Evolutionary conservation across 2,329 filamentous ascomycete species (phyloP), one percentile per base, ranked within the genome.

Genomic region (Rhinocladiella similis): DNA sequence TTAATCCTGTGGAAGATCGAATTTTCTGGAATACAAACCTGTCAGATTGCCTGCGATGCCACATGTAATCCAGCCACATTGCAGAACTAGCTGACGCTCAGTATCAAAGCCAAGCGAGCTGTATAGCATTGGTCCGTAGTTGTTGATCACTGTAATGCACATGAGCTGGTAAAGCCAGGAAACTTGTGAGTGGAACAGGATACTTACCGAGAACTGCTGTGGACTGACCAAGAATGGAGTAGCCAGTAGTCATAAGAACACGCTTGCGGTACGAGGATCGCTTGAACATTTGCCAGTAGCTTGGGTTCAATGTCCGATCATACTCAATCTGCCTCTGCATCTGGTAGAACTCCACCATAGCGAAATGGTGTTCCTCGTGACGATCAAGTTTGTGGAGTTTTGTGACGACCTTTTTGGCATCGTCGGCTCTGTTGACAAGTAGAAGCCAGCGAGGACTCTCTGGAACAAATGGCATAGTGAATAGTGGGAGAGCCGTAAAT

Each of bases 391-490:
- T 68, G 61, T 81, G 77, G 16, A 82, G 68, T 0, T 69, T 65
- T 18, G 71, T 67, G 19, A 80, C 64, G 7, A 76, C 69, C 2
- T 65, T 65, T 35, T 67, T 63, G 9, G 71, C 68, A 67, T 79
- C 73, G 1, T 76, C 78, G 65, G 62, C 49, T 2, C 72, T 66
- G 45, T 71, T 74, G 46, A 78, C 70, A 10, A 73, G 69, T 9
- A 79, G 57, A 4, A 77, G 69, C 72, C 72, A 77, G 39, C 75
- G 70, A 6, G 62, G 59, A 18, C 39, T 62, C 38, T 66, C 65
- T 2, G 75, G 75, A 13, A 73, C 75, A 52, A 70, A 73, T 0
- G 88, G 89, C 4, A 79, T 67, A 58, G 66, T 70, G 10, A 64
- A 65, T 36, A 66, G 70, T 6, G 70, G 70, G 14, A 67, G 63